Evolutionary conservation across 1,284 basidiomycete genomes (phyloP).

Genomic region (Rugosomyces carneus): DNA sequence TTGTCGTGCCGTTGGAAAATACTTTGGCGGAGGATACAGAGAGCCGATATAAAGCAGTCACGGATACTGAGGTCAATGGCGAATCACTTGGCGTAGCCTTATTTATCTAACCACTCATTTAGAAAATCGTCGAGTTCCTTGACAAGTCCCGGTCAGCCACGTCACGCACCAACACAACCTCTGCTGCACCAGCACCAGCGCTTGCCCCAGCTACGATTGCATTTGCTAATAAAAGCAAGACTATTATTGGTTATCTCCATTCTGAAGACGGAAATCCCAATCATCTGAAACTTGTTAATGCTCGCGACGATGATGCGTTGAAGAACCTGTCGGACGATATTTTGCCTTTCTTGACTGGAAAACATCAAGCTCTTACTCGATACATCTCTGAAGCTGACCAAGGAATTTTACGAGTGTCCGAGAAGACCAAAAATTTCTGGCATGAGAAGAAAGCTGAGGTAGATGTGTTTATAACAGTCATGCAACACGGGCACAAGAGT

Average conservation of each 20-base stretch:
- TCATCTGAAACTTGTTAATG: slow-evolving; percentile 43
- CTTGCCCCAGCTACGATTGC: slow-evolving; percentile 80
- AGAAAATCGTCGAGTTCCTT: slow-evolving; percentile 77
- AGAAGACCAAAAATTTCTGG: slow-evolving; percentile 59
- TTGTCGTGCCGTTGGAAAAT: slow-evolving; percentile 76
- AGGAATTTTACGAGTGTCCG: slow-evolving; percentile 44
- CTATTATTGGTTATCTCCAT: slow-evolving; percentile 64
- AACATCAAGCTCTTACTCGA: slow-evolving; percentile 45
- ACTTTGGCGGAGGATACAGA: slow-evolving; percentile 68
- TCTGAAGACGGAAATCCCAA: slow-evolving; percentile 49
- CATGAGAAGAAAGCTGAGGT: slow-evolving; percentile 42
- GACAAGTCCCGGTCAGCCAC: slow-evolving; percentile 71
- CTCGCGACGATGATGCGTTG: slow-evolving; percentile 42
- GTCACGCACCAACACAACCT: slow-evolving; percentile 64
- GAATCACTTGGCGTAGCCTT: neutral
- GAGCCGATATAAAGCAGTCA: slow-evolving; percentile 76
- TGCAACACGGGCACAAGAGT: slow-evolving; percentile 38
- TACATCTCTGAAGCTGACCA: slow-evolving; percentile 48
- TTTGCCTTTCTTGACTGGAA: slow-evolving; percentile 41
- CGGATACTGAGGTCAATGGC: slow-evolving; percentile 60
- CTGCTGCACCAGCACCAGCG: slow-evolving; percentile 66
- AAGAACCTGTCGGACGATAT: slow-evolving; percentile 32
- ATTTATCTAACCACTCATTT: slow-evolving; percentile 8
- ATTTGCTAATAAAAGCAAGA: slow-evolving; percentile 49
- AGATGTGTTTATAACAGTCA: slow-evolving; percentile 39